Conservation (phyloP, 2,329 filamentous ascomycete genomes). For the Gyromitra esculenta region DNA sequence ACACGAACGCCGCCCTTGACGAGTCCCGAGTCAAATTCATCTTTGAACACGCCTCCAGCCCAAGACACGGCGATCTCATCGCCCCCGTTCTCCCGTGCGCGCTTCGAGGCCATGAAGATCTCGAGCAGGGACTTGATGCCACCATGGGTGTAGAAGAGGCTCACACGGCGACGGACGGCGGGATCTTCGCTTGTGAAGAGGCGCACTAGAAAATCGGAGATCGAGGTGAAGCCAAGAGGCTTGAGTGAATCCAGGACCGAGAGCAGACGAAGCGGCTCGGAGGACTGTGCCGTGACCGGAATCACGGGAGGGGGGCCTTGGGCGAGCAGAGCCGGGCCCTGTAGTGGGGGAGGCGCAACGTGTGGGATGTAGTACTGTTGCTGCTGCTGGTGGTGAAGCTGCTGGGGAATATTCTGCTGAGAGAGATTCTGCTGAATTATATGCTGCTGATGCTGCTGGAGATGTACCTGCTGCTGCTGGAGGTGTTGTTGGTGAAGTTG, state of each 20-base stretch:
- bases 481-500: constrained; percentile 28
- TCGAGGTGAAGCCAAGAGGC: constrained; percentile 49
- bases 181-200: constrained; percentile 49
- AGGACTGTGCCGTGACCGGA: constrained; percentile 40
- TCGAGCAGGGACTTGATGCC: constrained; percentile 50
- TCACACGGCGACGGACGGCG: constrained; percentile 46
- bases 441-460: constrained; percentile 29
- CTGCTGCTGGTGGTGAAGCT: constrained; percentile 36
- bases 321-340: constrained; percentile 29
- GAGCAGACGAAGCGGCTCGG: constrained; percentile 46
- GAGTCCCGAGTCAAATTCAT: constrained; percentile 50
- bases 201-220: constrained; percentile 47
- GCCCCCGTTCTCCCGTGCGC: constrained; percentile 47
- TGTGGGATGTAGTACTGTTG: constrained; percentile 45
- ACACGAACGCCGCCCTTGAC: constrained; percentile 52
- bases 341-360: constrained; percentile 34
- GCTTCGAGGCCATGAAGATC: constrained; percentile 51
- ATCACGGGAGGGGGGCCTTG: constrained; percentile 35
- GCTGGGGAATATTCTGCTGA: constrained; percentile 26
- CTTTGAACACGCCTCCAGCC: constrained; percentile 51
- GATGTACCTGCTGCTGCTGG: constrained; percentile 25
- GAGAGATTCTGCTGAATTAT: constrained; percentile 10
- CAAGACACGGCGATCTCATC: constrained; percentile 49
- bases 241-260: constrained; percentile 49
- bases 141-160: constrained; percentile 52